Evolutionary conservation across 169 alveolate species (phyloP).

Genomic region (Cryptosporidium meleagridis): DNA sequence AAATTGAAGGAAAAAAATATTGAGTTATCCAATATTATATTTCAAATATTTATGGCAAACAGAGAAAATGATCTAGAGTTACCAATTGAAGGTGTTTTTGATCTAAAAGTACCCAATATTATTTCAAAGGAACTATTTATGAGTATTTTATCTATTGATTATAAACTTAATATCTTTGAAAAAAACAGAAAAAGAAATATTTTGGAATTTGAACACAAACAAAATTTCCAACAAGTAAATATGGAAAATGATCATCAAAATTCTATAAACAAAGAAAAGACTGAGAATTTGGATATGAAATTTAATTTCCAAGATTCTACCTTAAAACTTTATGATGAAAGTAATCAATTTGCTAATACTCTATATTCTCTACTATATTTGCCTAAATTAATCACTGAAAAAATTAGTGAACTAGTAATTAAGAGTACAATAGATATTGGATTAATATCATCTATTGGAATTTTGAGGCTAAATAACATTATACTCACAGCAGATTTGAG

Average conservation of each 20-base stretch:
- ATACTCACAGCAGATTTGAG: neutral
- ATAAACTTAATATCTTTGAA: conserved; percentile 14
- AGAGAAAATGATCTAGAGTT: conserved; percentile 58
- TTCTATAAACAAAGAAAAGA: neutral
- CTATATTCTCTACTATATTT: conserved; percentile 16
- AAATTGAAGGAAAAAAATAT: conserved; percentile 45
- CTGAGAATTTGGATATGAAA: conserved; percentile 8
- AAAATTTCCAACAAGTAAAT: conserved; percentile 1
- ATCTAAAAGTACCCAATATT: conserved; percentile 31
- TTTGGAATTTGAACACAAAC: conserved; percentile 16
- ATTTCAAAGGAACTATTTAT: conserved; percentile 43
- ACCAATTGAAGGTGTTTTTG: conserved; percentile 44
- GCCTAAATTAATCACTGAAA: conserved; percentile 30
- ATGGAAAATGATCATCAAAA: neutral
- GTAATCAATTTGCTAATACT: conserved; percentile 21
- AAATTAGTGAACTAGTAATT: neutral
- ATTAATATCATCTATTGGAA: conserved; percentile 46
- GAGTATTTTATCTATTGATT: neutral
- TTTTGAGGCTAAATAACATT: conserved; percentile 3
- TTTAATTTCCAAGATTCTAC: conserved; percentile 10
- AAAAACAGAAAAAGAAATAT: neutral
- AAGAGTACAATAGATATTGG: conserved; percentile 23
- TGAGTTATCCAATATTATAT: conserved; percentile 6
- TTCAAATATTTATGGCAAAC: conserved; percentile 15
- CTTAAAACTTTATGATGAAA: conserved; percentile 30